A percentile compares a stretch with the other conserved stretches of the same genome.
phyloP scores from a whole-genome alignment of 2,329 filamentous ascomycete genomes.

The Plectosphaerella cucumerina region DNA sequence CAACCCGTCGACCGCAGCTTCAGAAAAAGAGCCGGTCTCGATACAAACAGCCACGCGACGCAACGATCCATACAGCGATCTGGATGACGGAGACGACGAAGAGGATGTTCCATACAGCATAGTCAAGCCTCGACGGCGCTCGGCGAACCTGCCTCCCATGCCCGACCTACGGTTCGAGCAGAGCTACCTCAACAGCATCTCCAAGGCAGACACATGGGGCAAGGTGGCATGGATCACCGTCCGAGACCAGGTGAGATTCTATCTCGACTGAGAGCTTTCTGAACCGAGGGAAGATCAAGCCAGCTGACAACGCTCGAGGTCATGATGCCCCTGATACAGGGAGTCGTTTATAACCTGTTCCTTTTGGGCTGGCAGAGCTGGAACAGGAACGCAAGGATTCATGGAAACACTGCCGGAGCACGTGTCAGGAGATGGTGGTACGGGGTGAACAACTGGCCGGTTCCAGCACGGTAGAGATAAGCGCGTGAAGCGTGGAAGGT shows the following conservation, averaged over 20 bases:
- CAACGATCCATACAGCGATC: constrained; percentile 30
- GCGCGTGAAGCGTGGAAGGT: neutral
- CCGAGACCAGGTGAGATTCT: constrained; percentile 70
- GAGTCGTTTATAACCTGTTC: constrained; percentile 80
- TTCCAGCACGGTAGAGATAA: neutral
- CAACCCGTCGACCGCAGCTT: constrained; percentile 74
- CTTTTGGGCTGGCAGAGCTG: constrained; percentile 86
- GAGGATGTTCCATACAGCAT: constrained; percentile 68
- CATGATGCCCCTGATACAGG: constrained; percentile 82
- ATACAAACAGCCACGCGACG: constrained; percentile 30
- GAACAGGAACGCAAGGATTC: constrained; percentile 75
- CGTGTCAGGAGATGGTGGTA: constrained; percentile 90
- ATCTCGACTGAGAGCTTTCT: neutral
- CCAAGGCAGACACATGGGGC: constrained; percentile 73
- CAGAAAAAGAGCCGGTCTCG: constrained; percentile 50
- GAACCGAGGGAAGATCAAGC: neutral
- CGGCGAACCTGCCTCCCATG: constrained; percentile 54
- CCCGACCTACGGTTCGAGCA: constrained; percentile 96
- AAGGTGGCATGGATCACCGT: constrained; percentile 79
- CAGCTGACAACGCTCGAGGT: constrained; percentile 45
- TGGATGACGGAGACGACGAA: constrained; percentile 45
- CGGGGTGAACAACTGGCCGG: constrained; percentile 82
- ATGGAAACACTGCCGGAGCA: constrained; percentile 72
- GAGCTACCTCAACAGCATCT: constrained; percentile 90
- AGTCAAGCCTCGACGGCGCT: constrained; percentile 48